These are phyloP conservation scores for Termitomyces sp. DNA, from an alignment of 768 basidiomycete genomes.

Conservation along the genomic window DNA sequence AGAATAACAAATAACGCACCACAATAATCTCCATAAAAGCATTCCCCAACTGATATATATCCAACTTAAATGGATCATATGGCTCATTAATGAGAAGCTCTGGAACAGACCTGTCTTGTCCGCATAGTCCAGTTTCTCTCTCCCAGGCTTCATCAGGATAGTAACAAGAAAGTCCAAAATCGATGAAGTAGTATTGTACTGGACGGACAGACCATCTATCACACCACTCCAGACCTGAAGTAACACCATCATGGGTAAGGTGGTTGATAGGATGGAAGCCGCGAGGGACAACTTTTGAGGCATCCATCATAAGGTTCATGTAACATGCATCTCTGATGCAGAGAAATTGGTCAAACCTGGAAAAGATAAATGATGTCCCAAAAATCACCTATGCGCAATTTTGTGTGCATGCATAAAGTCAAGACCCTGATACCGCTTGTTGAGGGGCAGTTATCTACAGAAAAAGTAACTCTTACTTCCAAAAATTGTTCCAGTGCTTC, in stretches of 20 bases:
- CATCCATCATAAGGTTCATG: slow-evolving; percentile 14
- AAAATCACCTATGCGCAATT: slow-evolving; percentile 10
- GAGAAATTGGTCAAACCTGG: no score
- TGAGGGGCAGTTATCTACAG: neutral
- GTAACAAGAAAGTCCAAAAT: slow-evolving; percentile 18
- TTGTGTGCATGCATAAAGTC: slow-evolving; percentile 17
- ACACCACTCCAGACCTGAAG: neutral
- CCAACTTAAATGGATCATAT: slow-evolving; percentile 24
- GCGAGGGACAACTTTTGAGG: slow-evolving; percentile 5
- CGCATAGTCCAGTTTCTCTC: slow-evolving; percentile 4
- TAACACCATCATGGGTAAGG: neutral
- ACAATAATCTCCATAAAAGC: slow-evolving; percentile 3
- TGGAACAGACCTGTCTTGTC: slow-evolving; percentile 19
- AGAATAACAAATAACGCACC: neutral
- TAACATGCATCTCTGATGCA: slow-evolving; percentile 15
- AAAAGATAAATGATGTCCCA: no score
- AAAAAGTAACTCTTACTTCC: slow-evolving; percentile 8
- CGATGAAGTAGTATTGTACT: slow-evolving; percentile 22
- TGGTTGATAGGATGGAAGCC: slow-evolving; percentile 6
- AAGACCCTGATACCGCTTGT: slow-evolving; percentile 11
- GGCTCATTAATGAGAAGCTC: slow-evolving; percentile 16
- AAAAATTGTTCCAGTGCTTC: slow-evolving; percentile 17
- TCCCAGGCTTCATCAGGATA: slow-evolving; percentile 1
- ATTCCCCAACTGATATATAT: slow-evolving; percentile 22
- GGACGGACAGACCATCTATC: slow-evolving; percentile 18